Percentiles rank a stretch among this genome's conserved stretches.
Evolutionary conservation across 139 green algal species (phyloP).

Genomic region (Chlamydomonas asymmetrica): DNA sequence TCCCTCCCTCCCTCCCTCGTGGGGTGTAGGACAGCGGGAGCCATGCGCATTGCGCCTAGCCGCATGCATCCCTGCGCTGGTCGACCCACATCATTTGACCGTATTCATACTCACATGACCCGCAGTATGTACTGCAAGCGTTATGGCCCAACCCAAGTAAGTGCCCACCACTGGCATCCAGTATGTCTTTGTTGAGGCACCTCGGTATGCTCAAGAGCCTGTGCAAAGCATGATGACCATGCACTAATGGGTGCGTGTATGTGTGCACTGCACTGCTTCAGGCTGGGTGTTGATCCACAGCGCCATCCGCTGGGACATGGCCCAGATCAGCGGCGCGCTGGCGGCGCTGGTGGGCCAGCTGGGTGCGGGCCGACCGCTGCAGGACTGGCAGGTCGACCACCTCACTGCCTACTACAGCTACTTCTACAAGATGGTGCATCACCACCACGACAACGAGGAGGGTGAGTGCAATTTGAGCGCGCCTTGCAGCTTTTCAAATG

Average conservation of each 20-base stretch:
- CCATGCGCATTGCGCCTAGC: too few species aligned
- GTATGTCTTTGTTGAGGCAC: neutral
- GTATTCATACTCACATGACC: too few species aligned
- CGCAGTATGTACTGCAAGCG: neutral
- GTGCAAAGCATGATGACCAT: neutral
- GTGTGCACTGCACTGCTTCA: neutral
- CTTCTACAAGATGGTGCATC: neutral
- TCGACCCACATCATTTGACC: too few species aligned
- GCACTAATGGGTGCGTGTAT: neutral
- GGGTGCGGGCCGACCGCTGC: neutral
- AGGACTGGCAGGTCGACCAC: constrained; percentile 5
- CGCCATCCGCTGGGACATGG: constrained; percentile 20
- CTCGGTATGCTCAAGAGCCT: neutral
- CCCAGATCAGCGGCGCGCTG: neutral
- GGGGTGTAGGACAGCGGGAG: too few species aligned
- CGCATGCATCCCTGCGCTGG: too few species aligned
- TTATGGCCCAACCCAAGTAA: neutral
- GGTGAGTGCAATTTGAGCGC: constrained; percentile 13
- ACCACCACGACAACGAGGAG: constrained; percentile 13
- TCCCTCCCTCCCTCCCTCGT: too few species aligned
- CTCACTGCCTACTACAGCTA: neutral
- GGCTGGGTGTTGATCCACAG: constrained; percentile 16
- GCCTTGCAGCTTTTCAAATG: too few species aligned
- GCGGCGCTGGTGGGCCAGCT: neutral
- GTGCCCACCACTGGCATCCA: too few species aligned